These are phyloP conservation scores for Podaxis carcinomalis DNA, from an alignment of 768 basidiomycete genomes.

Conservation along the genomic window DNA sequence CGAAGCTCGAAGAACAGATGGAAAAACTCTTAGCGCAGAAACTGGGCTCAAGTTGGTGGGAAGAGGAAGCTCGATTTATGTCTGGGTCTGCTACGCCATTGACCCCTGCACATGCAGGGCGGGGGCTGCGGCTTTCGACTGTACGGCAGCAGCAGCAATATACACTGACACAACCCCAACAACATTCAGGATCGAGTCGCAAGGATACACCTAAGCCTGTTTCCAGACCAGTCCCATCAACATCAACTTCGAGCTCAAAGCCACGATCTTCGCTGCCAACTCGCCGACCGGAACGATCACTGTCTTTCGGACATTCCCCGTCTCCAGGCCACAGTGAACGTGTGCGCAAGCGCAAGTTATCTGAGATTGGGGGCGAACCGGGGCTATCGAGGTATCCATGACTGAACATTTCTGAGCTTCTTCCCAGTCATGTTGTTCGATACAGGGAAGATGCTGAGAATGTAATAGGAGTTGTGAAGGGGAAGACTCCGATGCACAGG, in stretches of 20 bases:
- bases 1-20: slow-evolving; percentile 19
- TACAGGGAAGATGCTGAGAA: background rate
- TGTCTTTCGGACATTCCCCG: background rate
- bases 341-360: background rate
- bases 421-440: background rate
- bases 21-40: slow-evolving; percentile 16
- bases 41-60: background rate
- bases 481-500: background rate
- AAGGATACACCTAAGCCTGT: background rate
- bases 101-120: background rate
- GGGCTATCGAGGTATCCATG: background rate
- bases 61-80: slow-evolving; percentile 9
- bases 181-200: background rate
- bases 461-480: background rate
- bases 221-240: background rate
- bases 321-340: background rate
- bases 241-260: background rate
- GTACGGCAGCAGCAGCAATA: slow-evolving; percentile 1
- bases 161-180: background rate
- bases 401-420: background rate
- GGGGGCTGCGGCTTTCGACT: slow-evolving; percentile 4
- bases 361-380: background rate
- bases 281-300: background rate
- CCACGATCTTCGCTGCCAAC: background rate
- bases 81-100: slow-evolving; percentile 12